These are phyloP conservation scores for Hericium alpestre DNA, from an alignment of 768 basidiomycete species.

Conservation along the genomic window DNA sequence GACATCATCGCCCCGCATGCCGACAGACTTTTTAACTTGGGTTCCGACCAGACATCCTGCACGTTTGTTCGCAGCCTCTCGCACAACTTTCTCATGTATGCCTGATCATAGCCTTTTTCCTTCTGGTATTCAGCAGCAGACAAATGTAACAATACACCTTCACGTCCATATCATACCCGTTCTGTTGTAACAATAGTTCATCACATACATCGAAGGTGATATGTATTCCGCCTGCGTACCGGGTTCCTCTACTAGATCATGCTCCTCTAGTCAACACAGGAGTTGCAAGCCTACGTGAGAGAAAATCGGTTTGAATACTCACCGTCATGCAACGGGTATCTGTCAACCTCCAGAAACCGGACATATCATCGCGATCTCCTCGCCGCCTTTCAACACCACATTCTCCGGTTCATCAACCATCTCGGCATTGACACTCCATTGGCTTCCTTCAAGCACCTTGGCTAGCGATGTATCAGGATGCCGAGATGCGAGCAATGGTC, in stretches of 20 bases:
- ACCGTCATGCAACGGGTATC: too few relatives aligned
- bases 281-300: background rate
- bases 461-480: constrained; percentile 42
- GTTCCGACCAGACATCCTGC: too few relatives aligned
- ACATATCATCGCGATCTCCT: constrained; percentile 72
- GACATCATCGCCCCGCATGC: too few relatives aligned
- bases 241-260: background rate
- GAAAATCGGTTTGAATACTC: background rate
- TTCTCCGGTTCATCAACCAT: constrained; percentile 56
- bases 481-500: constrained; percentile 38
- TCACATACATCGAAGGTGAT: background rate
- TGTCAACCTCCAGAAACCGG: constrained; percentile 69
- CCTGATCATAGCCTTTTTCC: too few relatives aligned
- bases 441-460: constrained; percentile 46
- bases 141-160: too few relatives aligned
- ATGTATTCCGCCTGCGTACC: background rate
- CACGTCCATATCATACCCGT: too few relatives aligned
- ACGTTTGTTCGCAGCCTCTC: too few relatives aligned
- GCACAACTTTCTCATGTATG: too few relatives aligned
- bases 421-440: constrained; percentile 75
- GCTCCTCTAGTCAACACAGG: background rate
- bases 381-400: constrained; percentile 49
- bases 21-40: too few relatives aligned
- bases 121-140: too few relatives aligned
- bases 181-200: too few relatives aligned